phyloP scores from a whole-genome alignment of 192 early-diverging fungal genomes.

The Entomortierella chlamydospora region DNA sequence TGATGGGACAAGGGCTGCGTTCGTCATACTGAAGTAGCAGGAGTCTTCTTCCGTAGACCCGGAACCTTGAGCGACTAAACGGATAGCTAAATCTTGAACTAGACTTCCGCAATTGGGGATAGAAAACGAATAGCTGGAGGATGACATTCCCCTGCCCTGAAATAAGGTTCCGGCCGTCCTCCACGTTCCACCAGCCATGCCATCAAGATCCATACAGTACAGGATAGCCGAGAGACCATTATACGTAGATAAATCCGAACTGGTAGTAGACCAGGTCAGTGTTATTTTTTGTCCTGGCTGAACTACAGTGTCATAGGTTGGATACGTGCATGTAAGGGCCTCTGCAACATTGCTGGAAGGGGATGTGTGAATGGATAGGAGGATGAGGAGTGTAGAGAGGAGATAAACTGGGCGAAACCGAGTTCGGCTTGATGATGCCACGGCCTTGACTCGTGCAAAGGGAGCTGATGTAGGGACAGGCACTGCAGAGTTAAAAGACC shows the following conservation, averaged over 20 bases:
- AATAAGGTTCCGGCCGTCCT: constrained; percentile 24
- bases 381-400: not conserved
- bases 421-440: not conserved
- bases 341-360: not conserved
- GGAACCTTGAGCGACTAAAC: constrained; percentile 16
- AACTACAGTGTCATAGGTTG: constrained; percentile 35
- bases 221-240: constrained; percentile 29
- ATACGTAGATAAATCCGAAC: constrained; percentile 4
- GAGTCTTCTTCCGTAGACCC: not conserved
- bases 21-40: constrained; percentile 38
- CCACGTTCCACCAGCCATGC: constrained; percentile 36
- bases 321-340: constrained; percentile 31
- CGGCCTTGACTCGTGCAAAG: too few species aligned
- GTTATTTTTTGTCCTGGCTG: constrained; percentile 19
- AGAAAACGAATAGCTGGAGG: constrained; percentile 2
- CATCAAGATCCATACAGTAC: constrained; percentile 51
- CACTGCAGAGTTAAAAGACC: too few species aligned
- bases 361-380: not conserved
- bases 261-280: constrained; percentile 14
- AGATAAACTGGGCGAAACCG: not conserved
- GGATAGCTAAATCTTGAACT: constrained; percentile 29
- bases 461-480: too few species aligned
- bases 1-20: not conserved
- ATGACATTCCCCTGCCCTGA: constrained; percentile 2
- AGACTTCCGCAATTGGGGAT: constrained; percentile 37